These are phyloP conservation scores for Candida oleophila DNA, from an alignment of 805 yeast species.

Conservation along the genomic window DNA sequence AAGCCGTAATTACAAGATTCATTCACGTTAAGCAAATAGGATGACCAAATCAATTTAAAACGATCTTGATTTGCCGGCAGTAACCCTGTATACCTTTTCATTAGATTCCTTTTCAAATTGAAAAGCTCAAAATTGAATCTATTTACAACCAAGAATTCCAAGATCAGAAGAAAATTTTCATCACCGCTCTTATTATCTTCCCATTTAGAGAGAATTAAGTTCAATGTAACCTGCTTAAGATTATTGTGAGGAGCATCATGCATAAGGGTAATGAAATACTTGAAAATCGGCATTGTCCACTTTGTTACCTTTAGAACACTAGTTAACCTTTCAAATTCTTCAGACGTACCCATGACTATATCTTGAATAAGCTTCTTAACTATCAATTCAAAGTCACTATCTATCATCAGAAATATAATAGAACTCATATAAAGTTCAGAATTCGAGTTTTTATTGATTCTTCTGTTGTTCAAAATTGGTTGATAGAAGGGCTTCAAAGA, in stretches of 20 bases:
- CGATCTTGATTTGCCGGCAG: slow-evolving; percentile 13
- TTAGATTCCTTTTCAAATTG: slow-evolving; percentile 16
- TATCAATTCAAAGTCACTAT: slow-evolving; percentile 20
- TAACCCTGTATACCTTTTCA: slow-evolving; percentile 10
- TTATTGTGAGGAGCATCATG: slow-evolving; percentile 34
- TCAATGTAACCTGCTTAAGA: slow-evolving; percentile 24
- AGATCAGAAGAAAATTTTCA: slow-evolving; percentile 16
- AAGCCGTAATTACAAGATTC: slow-evolving; percentile 11
- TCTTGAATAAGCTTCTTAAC: slow-evolving; percentile 36
- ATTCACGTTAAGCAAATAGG: slow-evolving; percentile 13
- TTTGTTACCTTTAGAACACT: slow-evolving; percentile 16
- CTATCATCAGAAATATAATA: slow-evolving; percentile 3
- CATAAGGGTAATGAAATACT: slow-evolving; percentile 30
- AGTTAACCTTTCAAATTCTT: slow-evolving; percentile 23
- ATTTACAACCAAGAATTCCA: slow-evolving; percentile 23
- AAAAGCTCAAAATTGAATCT: slow-evolving; percentile 25
- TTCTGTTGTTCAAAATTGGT: slow-evolving; percentile 18
- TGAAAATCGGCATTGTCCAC: slow-evolving; percentile 33
- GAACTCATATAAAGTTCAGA: slow-evolving; percentile 18
- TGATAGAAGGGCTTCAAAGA: slow-evolving; percentile 12
- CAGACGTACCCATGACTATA: slow-evolving; percentile 26
- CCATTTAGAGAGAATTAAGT: slow-evolving; percentile 18
- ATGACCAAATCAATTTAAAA: slow-evolving; percentile 19
- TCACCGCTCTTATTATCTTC: slow-evolving; percentile 2
- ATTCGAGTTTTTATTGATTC: slow-evolving; percentile 13